Base-by-base conservation (phyloP, 179 eudicot species). In the Amaranthus tricolor region DNA sequence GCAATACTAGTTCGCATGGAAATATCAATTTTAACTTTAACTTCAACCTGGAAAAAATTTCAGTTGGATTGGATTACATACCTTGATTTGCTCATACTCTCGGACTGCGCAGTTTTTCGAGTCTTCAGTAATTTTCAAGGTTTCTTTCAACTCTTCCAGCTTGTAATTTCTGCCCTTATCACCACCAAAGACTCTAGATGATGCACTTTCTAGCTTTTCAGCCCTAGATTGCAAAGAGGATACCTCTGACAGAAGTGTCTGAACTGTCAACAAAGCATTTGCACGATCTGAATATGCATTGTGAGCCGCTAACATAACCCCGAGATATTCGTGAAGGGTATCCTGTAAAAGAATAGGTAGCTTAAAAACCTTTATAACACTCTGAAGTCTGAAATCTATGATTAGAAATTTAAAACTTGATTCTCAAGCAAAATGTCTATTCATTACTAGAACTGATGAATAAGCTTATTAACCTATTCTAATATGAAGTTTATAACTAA, bases 81-180 rank as follows among this genome's bases (percentile, higher is more conserved):
- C 99, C 98, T 95, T 95, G 78, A 95, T 90, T 76, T 89, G 85
- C 66, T 87, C 93, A 74, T 94, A 92, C 76, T 92, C 97, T 77
- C 81, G 83, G 72, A 88, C 75, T 47, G 98, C 98, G 79, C 89
- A 86, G 75, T 82, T 87, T 79, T 95, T 95, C 24, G 97, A 93
- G 84, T 91, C 93, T 81, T 95, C 99, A 45, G 98, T 93, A 72
- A 81, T 85, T 66, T 88, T 89, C 70, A 91, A 76, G 50, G 87
- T 79, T 80, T 93, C 93, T 80, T 89, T 89, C 80, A 95, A 83
- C 81, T 91, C 98, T 64, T 91, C 96, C 59, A 83, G 47, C 78
- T 93, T 95, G 64, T 77, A 88, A 73, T 67, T 62, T 82, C 89
- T 90, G 51, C 88, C 81, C 77, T 82, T 93, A 78, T 94, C 93